Evolutionary conservation across 163 green algal species (phyloP).

Genomic region (Scenedesmus sp.): DNA sequence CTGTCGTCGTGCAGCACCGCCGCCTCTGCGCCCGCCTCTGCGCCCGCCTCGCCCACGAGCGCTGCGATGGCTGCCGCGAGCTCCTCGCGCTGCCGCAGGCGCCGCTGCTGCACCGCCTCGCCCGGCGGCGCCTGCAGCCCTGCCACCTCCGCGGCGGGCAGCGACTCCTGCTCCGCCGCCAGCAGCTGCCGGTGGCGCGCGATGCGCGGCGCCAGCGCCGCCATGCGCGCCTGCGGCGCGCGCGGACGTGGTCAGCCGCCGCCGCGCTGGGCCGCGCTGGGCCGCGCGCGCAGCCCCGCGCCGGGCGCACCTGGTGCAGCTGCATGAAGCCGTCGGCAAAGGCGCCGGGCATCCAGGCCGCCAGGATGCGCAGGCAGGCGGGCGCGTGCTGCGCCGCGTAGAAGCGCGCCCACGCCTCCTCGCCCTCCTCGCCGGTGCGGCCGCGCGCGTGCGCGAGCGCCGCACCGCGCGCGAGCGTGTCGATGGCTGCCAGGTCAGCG

Average conservation of each 20-base stretch:
- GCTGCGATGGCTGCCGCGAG: neutral
- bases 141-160: no score
- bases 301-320: slow-evolving; percentile 12
- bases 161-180: neutral
- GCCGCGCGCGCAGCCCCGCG: neutral
- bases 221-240: slow-evolving; percentile 5
- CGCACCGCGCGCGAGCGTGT: neutral
- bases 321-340: slow-evolving; percentile 4
- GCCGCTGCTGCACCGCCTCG: neutral
- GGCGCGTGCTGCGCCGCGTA: neutral
- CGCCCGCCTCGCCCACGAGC: neutral
- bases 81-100: neutral
- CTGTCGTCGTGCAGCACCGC: no score
- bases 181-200: slow-evolving; percentile 3
- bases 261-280: neutral
- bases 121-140: neutral
- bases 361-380: slow-evolving; percentile 12
- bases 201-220: neutral
- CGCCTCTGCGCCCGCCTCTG: no score
- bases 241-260: no score
- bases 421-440: neutral
- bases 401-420: slow-evolving; percentile 7
- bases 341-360: slow-evolving; percentile 25
- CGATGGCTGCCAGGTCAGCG: neutral
- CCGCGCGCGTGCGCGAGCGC: neutral